Conservation (phyloP, 108 stramenopile genomes). For the Skeletonema grethae region DNA sequence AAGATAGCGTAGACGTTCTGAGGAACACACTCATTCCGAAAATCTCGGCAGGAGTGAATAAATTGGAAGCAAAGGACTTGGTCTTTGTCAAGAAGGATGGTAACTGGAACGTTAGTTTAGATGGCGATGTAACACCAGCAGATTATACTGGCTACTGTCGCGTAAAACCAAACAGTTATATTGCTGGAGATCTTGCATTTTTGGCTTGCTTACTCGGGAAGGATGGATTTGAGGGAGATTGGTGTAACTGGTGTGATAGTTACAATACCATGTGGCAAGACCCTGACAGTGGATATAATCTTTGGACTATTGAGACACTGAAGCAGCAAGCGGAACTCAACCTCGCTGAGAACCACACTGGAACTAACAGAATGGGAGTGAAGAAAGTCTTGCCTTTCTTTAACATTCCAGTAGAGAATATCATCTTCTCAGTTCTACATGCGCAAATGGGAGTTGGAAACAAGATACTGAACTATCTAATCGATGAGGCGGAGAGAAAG, state of each 20-base stretch:
- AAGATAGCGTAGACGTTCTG: background rate
- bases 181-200: background rate
- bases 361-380: slow-evolving; percentile 1
- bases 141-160: no score
- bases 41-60: background rate
- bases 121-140: background rate
- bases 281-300: background rate
- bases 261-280: slow-evolving; percentile 1
- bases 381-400: slow-evolving; percentile 3
- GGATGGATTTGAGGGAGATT: background rate
- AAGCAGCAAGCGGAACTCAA: background rate
- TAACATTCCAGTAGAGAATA: slow-evolving; percentile 1
- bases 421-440: background rate
- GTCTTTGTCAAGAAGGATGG: background rate
- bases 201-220: slow-evolving; percentile 3
- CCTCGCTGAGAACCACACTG: background rate
- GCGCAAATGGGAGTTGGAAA: slow-evolving; percentile 3
- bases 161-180: no score
- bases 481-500: slow-evolving; percentile 1
- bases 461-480: slow-evolving; percentile 1
- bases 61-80: background rate
- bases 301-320: background rate
- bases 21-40: background rate
- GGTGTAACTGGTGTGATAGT: background rate
- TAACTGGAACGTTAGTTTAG: background rate